These are phyloP conservation scores for Teratosphaeria gauchensis DNA, from an alignment of 2,329 filamentous ascomycete species.

Conservation along the genomic window DNA sequence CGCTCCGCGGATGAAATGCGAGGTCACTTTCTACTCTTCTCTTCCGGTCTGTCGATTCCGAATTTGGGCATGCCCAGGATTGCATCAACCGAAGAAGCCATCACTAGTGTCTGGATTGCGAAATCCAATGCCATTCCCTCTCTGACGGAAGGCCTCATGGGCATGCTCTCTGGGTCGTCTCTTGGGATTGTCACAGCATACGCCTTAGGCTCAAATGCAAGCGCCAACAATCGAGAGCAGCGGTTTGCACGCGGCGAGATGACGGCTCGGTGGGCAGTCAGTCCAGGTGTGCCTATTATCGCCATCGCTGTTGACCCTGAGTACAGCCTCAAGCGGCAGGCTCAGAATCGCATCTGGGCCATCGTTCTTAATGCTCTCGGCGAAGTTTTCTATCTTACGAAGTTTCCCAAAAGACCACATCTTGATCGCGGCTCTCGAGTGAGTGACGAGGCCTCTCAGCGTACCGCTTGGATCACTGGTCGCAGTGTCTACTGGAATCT, in stretches of 20 bases:
- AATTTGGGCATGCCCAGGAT: constrained; percentile 68
- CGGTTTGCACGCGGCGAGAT: constrained; percentile 64
- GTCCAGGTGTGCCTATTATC: constrained; percentile 86
- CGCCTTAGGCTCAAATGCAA: constrained; percentile 50
- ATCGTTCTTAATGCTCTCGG: constrained; percentile 88
- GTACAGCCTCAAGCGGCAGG: constrained; percentile 62
- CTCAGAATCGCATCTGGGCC: constrained; percentile 71
- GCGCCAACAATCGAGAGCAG: constrained; percentile 44
- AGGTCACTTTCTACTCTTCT: constrained; percentile 61
- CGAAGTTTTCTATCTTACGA: constrained; percentile 76
- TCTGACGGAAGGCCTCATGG: constrained; percentile 66
- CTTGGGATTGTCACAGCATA: constrained; percentile 75
- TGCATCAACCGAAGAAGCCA: constrained; percentile 57
- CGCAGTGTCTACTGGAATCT: constrained; percentile 73
- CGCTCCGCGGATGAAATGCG: constrained; percentile 64
- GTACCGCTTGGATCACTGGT: constrained; percentile 69
- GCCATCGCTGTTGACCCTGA: constrained; percentile 74
- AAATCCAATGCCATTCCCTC: constrained; percentile 65
- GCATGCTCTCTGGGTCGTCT: constrained; percentile 75
- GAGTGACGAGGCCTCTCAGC: constrained; percentile 48
- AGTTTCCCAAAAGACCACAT: constrained; percentile 52
- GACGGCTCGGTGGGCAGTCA: constrained; percentile 80
- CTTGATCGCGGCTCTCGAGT: constrained; percentile 35
- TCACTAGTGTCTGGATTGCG: constrained; percentile 80
- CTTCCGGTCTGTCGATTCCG: constrained; percentile 51